Evolutionary conservation across 1,284 basidiomycete species (phyloP).

Genomic region (Ganoderma meredithae): DNA sequence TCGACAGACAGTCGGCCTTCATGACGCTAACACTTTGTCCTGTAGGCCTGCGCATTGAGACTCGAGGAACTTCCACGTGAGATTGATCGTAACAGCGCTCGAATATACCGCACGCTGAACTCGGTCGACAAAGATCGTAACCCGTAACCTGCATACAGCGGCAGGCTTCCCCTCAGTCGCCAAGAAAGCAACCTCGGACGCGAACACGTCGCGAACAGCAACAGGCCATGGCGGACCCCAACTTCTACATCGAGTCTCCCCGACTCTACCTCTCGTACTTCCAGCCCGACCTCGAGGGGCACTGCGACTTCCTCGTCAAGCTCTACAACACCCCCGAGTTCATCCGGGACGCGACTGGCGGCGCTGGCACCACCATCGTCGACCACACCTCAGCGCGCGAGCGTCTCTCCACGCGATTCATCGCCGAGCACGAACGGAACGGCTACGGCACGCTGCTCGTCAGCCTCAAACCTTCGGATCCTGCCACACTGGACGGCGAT

Average conservation of each 20-base stretch:
- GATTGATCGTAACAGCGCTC: neutral
- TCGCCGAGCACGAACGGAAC: conserved; percentile 12
- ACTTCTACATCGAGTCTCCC: conserved; percentile 18
- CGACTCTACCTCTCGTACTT: conserved; percentile 18
- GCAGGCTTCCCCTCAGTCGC: neutral
- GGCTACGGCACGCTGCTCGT: conserved; percentile 19
- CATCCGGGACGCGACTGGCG: conserved; percentile 5
- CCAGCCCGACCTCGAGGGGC: conserved; percentile 10
- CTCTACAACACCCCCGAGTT: conserved; percentile 22
- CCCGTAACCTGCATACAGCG: neutral
- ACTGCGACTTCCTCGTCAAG: conserved; percentile 21
- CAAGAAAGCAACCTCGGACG: neutral
- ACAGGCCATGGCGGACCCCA: conserved; percentile 11
- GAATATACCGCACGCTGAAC: neutral
- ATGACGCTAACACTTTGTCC: too few species aligned
- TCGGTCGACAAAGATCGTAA: neutral
- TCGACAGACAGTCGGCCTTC: neutral
- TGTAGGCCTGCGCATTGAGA: too few species aligned
- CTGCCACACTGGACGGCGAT: conserved; percentile 1
- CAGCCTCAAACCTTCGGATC: conserved; percentile 7
- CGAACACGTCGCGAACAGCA: neutral
- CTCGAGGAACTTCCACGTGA: neutral
- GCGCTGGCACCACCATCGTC: neutral
- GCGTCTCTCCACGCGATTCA: conserved; percentile 10
- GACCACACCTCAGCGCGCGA: conserved; percentile 11